Evolutionary conservation across 345 rosid species (phyloP), one percentile per base, ranked within the genome.

Genomic region (Brassica juncea): DNA sequence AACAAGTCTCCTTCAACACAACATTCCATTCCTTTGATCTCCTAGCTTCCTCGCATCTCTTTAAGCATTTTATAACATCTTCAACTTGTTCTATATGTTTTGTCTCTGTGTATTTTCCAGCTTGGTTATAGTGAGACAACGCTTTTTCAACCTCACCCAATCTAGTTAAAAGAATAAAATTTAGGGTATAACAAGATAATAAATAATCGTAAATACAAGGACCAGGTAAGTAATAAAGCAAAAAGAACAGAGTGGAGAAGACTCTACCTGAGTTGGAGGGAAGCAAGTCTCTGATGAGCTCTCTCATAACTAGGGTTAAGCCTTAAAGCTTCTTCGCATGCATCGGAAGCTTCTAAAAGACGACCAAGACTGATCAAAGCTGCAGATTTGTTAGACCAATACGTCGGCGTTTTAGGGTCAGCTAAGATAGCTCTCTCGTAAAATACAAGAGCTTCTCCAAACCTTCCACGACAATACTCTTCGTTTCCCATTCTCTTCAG

Each of bases 301-400:
- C 92, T 85, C 59, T 78, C 75, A 64, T 92, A 87, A 79, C 66
- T 80, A 19, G 95, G 89, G 69, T 92, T 92, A 10, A 91, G 84
- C 68, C 87, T 84, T n/a, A 89, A 80, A 64, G 97, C 99, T 77
- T 88, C 94, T 83, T 84, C 85, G 66, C 97, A 92, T 70, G 90
- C 97, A 14, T 67, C 66, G 15, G 85, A 81, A 34, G 97, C 99
- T 52, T 94, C 99, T 25, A 73, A 30, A 44, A 89, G 80, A n/a
- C 90, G 90, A 75, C 95, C 97, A 39, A 92, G 85, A 66, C 92
- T 89, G 4, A 88, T 87, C 89, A 94, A 81, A 72, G 97, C 94
- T n/a, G 97, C 97, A 4, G 97, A 82, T 82, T 83, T 89, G 70
- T 94, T 94, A 77, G 94, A 80, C 72, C 95, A 78, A 79, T 89